Evolutionary conservation across 768 basidiomycete genomes (phyloP), one percentile per base, ranked within the genome.

Genomic region (Asterophora parasitica): DNA sequence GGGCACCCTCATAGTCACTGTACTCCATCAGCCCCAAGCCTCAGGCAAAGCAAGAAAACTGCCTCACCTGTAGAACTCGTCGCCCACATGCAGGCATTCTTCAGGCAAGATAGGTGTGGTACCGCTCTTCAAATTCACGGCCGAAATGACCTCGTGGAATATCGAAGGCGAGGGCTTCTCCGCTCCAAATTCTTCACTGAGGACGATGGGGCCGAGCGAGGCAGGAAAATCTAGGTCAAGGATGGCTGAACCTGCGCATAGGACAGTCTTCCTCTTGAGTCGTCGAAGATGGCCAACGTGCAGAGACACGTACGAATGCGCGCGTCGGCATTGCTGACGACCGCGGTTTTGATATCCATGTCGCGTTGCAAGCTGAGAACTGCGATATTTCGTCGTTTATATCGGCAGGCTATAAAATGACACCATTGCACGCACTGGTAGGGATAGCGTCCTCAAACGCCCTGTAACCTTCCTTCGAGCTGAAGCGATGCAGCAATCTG

Each of bases 271-370:
- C 13, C 33, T 23, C 23, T 28, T 27, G 17, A 48, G 27, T 30
- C 43, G 28, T 16, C 28, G 13, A 16, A 2, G 10, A n/a, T 31
- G 15, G 20, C 1, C 10, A 11, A 41, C 12, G 4, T 12, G 34
- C 28, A 35, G 17, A 38, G 42, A 43, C 15, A 67, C 78, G 42
- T 63, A 89, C 88, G 73, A 66, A 88, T 82, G 34, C 89, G 77
- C 32, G 68, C 67, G 62, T 91, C 88, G 1, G 80, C 77, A 59
- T 91, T 91, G 63, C 83, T 87, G 34, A 89, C 65, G 8, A 89
- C 61, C 4, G 78, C 85, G 27, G 77, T 81, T 45, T 57, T 64
- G 30, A 88, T 56, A 16, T 69, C 64, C 47, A 77, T 60, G 16
- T 59, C 54, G 13, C 70, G 60, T 39, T 66, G 71, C 32, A 88